Base-by-base conservation (phyloP, 106 monocot species). In the Iris macrosiphon region DNA sequence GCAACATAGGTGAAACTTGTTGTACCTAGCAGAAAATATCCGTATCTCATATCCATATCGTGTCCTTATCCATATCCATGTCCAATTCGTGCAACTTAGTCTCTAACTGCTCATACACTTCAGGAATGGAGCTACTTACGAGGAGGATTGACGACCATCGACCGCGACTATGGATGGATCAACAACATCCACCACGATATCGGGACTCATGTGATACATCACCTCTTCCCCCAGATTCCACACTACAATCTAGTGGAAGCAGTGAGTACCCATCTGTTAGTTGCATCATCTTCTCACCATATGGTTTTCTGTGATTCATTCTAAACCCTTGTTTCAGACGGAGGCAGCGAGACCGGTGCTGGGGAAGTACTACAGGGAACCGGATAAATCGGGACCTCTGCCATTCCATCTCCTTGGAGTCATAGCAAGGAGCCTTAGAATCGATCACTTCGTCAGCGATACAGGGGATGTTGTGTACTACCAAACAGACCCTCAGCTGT, bases 101-200 rank as follows among this genome's bases (percentile, higher is more conserved):
- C 13, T 35, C 24, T 20, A 49, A n/a, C n/a, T n/a, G n/a, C n/a
- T 9, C 14, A 45, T 19, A 49, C 32, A 7, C 8, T 47, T 18
- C 28, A 88, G 88, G 88, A 88, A 63, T 88, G 88, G 88, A 82
- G 62, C 68, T 88, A 88, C 54, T 62, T 88, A 7, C 71, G 82
- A 6, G 88, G 88, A 26, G 82, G 65, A 5, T 47, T 88, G 51
- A 88, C 88, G 7, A 88, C 88, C 24, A 28, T 88, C 6, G 88
- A 88, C 47, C 70, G 82, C 5, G 82, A 88, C 44, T 88, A 79
- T 18, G 88, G 88, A 17, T 88, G 75, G 88, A 69, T 88, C 40
- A 88, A 82, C 78, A 88, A 76, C 62, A 79, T 88, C 59, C 88
- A 88, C 53, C 88, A 88, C 60, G 78, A 88, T 52, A 88, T 88